Evolutionary conservation across 2,329 filamentous ascomycete species (phyloP).

Genomic region (Fusarium robinianum): DNA sequence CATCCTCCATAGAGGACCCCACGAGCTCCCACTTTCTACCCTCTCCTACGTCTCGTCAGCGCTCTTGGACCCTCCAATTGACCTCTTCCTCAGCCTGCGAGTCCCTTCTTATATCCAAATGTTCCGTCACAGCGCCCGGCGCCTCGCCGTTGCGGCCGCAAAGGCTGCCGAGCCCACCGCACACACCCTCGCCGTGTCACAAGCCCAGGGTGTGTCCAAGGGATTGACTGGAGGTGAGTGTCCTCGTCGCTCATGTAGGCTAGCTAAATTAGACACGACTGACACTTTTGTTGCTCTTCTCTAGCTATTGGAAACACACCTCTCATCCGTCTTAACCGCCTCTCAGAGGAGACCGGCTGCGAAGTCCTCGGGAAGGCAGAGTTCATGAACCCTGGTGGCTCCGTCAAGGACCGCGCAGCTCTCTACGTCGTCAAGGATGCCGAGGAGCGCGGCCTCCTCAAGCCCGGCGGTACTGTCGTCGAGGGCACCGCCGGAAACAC

Average conservation of each 20-base stretch:
- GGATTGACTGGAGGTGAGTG: constrained; percentile 82
- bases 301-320: constrained; percentile 96
- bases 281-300: not conserved
- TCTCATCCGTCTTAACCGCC: constrained; percentile 83
- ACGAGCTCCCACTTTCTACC: constrained; percentile 13
- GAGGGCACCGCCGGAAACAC: constrained; percentile 98
- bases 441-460: constrained; percentile 82
- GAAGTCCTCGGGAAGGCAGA: constrained; percentile 95
- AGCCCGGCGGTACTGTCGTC: constrained; percentile 88
- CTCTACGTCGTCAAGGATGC: constrained; percentile 93
- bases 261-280: not conserved
- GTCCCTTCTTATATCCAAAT: constrained; percentile 47
- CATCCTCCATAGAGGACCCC: constrained; percentile 19
- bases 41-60: constrained; percentile 7
- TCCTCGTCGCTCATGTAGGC: constrained; percentile 2
- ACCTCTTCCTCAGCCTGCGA: constrained; percentile 6
- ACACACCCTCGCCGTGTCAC: constrained; percentile 73
- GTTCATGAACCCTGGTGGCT: constrained; percentile 97
- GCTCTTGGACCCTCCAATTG: constrained; percentile 21
- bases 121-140: constrained; percentile 71
- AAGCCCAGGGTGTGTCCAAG: constrained; percentile 77
- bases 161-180: constrained; percentile 53
- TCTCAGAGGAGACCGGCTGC: constrained; percentile 91
- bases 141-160: constrained; percentile 63
- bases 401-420: constrained; percentile 94